Conservation (phyloP, 2,329 filamentous ascomycete genomes). For the Aschersonia sp. region DNA sequence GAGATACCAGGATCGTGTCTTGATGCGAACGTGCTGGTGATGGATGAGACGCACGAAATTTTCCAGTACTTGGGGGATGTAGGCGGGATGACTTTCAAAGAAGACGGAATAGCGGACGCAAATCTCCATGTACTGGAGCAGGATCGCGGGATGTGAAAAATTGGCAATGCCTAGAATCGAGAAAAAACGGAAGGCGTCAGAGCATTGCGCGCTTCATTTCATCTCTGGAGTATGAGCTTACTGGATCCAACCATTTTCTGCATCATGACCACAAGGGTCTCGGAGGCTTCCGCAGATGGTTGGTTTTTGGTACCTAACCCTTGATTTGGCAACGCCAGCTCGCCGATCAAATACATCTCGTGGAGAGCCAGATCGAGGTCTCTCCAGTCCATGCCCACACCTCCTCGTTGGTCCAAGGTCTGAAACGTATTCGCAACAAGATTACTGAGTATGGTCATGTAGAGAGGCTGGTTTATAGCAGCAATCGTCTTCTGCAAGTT, state of each 20-base stretch:
- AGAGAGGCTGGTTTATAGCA: slow-evolving; percentile 73
- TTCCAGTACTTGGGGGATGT: slow-evolving; percentile 77
- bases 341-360: slow-evolving; percentile 92
- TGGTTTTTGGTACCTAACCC: slow-evolving; percentile 77
- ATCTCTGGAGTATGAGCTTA: slow-evolving; percentile 25
- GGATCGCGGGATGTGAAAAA: slow-evolving; percentile 79
- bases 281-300: slow-evolving; percentile 63
- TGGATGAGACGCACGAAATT: slow-evolving; percentile 86
- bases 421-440: slow-evolving; percentile 81
- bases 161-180: slow-evolving; percentile 53
- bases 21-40: slow-evolving; percentile 73
- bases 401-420: slow-evolving; percentile 58
- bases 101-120: slow-evolving; percentile 88
- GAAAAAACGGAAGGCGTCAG: background rate
- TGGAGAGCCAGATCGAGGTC: slow-evolving; percentile 87
- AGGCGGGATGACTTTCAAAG: slow-evolving; percentile 70
- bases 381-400: slow-evolving; percentile 69
- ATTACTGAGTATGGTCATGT: slow-evolving; percentile 75
- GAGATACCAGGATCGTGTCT: slow-evolving; percentile 89
- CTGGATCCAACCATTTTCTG: slow-evolving; percentile 85
- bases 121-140: slow-evolving; percentile 97
- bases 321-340: slow-evolving; percentile 78
- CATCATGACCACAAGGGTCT: slow-evolving; percentile 85
- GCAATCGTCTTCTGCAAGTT: slow-evolving; percentile 87
- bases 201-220: background rate